Percentiles rank a stretch among this genome's conserved stretches.
Conservation (phyloP, 1,284 basidiomycete species). For the Cutaneotrichosporon sp. region DNA sequence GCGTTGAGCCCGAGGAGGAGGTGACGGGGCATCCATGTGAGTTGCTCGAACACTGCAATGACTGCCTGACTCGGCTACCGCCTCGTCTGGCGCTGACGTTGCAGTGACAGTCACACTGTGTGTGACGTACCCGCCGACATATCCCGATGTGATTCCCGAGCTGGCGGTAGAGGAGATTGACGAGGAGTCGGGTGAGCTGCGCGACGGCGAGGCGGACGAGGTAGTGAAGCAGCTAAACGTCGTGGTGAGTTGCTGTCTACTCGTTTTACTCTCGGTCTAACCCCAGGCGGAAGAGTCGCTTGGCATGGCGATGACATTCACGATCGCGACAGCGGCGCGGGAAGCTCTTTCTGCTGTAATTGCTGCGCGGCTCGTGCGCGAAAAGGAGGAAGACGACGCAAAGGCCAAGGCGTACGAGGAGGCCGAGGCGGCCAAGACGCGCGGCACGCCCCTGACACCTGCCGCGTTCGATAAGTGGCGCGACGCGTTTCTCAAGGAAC, state of each 20-base stretch:
- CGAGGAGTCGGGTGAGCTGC: slow-evolving; percentile 51
- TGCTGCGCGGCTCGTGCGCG: slow-evolving; percentile 56
- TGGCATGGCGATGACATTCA: slow-evolving; percentile 98
- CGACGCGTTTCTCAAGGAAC: slow-evolving; percentile 65
- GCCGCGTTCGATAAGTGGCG: slow-evolving; percentile 81
- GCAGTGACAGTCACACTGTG: slow-evolving; percentile 70
- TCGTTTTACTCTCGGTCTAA: not conserved
- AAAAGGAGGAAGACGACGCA: slow-evolving; percentile 62
- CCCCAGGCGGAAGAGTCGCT: slow-evolving; percentile 77
- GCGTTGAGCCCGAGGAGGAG: slow-evolving; percentile 79
- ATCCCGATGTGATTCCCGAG: slow-evolving; percentile 71
- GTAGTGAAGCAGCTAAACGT: slow-evolving; percentile 59
- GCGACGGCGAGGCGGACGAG: slow-evolving; percentile 54
- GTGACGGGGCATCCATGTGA: slow-evolving; percentile 31
- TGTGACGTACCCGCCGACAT: slow-evolving; percentile 64
- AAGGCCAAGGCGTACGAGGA: slow-evolving; percentile 68
- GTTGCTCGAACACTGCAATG: slow-evolving; percentile 2
- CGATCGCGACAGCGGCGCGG: slow-evolving; percentile 77
- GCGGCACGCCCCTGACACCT: slow-evolving; percentile 81
- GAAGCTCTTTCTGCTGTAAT: slow-evolving; percentile 69
- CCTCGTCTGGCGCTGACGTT: not conserved
- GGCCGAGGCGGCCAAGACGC: slow-evolving; percentile 81
- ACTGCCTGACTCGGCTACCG: no score
- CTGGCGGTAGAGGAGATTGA: slow-evolving; percentile 64
- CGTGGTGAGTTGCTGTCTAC: slow-evolving; percentile 55